Evolutionary conservation across 768 basidiomycete genomes (phyloP), one percentile per base, ranked within the genome.

Genomic region (Phallus indusiatus): DNA sequence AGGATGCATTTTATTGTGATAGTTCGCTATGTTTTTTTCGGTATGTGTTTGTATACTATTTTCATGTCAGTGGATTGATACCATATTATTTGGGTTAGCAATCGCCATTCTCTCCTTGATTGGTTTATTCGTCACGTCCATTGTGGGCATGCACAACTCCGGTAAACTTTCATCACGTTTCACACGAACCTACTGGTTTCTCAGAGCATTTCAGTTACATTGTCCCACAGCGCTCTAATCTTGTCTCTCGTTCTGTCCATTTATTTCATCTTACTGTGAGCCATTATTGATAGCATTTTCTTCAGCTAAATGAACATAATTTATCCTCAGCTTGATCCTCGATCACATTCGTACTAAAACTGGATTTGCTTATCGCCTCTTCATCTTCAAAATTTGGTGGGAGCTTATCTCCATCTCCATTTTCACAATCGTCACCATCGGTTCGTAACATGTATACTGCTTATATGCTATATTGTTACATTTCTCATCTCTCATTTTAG

Each of bases 321-420:
- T 28, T 28, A 28, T 28, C 28, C 18, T 56, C 34, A 56, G 55
- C 11, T 8, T 48, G 5, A n/a, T n/a, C 1, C 24, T 59, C 12
- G 57, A 59, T 42, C 11, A 20, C n/a, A 34, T 28, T 35, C 57
- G 57, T 20, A 28, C 57, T 22, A 24, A 10, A 16, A 12, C 49
- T 20, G 33, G 57, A 9, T 33, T 33, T 35, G 28, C 12, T 22
- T 59, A 34, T 47, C 51, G 37, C 46, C 22, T 34, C 28, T 53
- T 59, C 28, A 34, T 59, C 7, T 50, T 36, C 33, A 59, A 59
- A 35, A 59, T 59, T n/a, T 59, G 49, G 57, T 59, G 35, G 28
- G 57, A 59, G 36, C 22, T 59, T n/a, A 21, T 53, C 20, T 14
- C 50, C 24, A 28, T 59, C 49, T 11, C 49, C 20, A 16, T 52